phyloP scores from a whole-genome alignment of 2,329 filamentous ascomycete species.

The Phoma sp. region DNA sequence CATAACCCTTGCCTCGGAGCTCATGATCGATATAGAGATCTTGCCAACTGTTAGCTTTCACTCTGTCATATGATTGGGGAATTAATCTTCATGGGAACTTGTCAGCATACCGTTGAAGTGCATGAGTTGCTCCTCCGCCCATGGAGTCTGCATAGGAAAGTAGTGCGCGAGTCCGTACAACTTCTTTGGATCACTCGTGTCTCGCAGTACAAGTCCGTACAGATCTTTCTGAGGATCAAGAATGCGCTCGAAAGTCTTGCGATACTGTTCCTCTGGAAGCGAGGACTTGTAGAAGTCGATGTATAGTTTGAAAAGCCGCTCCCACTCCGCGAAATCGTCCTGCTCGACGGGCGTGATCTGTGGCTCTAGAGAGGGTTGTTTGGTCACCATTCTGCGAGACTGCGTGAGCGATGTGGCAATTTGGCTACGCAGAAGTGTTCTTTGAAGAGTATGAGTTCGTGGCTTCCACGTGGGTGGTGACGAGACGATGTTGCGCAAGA shows the following conservation, averaged over 20 bases:
- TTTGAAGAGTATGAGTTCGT: too few species aligned
- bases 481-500: too few species aligned
- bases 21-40: constrained; percentile 16
- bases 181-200: constrained; percentile 1
- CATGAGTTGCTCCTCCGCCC: constrained; percentile 16
- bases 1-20: constrained; percentile 15
- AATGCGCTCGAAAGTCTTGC: constrained; percentile 15
- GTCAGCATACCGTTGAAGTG: constrained; percentile 13
- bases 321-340: constrained; percentile 12
- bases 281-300: constrained; percentile 21
- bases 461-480: too few species aligned
- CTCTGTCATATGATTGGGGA: background rate
- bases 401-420: background rate
- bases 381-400: background rate
- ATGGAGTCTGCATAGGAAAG: constrained; percentile 15
- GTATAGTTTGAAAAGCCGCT: constrained; percentile 16
- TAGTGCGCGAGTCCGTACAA: constrained; percentile 17
- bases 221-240: constrained; percentile 5
- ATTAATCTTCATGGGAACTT: background rate
- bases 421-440: too few species aligned
- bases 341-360: constrained; percentile 5
- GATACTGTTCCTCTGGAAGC: constrained; percentile 14
- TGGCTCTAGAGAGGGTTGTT: background rate
- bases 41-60: background rate
- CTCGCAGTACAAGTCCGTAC: constrained; percentile 8